These are phyloP conservation scores for Stagonosporopsis vannaccii DNA, from an alignment of 2,329 filamentous ascomycete species.

Conservation along the genomic window DNA sequence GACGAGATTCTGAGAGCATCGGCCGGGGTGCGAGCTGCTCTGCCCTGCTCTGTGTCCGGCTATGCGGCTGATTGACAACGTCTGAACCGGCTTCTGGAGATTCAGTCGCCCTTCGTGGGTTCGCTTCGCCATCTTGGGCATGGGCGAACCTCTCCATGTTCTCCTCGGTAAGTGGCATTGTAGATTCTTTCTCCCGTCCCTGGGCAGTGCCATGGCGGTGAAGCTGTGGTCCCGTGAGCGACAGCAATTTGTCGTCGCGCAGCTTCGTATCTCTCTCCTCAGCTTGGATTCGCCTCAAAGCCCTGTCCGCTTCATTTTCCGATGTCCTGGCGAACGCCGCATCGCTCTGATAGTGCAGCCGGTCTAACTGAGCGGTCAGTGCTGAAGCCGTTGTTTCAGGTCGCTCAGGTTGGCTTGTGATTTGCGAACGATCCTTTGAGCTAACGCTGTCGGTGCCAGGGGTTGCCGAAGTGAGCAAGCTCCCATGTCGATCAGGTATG, in stretches of 20 bases:
- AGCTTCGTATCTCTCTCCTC: slow-evolving; percentile 64
- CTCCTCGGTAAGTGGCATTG: slow-evolving; percentile 47
- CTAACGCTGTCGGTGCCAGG: slow-evolving; percentile 27
- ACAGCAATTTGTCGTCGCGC: slow-evolving; percentile 63
- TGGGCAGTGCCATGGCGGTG: slow-evolving; percentile 32
- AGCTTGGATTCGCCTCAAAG: slow-evolving; percentile 56
- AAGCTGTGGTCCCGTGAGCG: slow-evolving; percentile 51
- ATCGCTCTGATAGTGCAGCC: slow-evolving; percentile 47
- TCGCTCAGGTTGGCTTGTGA: slow-evolving; percentile 31
- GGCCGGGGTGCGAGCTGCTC: slow-evolving; percentile 27
- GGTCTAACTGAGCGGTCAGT: slow-evolving; percentile 47
- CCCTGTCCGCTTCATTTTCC: slow-evolving; percentile 56
- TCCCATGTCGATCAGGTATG: slow-evolving; percentile 38
- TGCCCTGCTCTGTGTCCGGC: slow-evolving; percentile 24
- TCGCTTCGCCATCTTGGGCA: slow-evolving; percentile 34
- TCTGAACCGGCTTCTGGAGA: slow-evolving; percentile 29
- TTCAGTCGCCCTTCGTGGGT: slow-evolving; percentile 20
- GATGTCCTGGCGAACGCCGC: slow-evolving; percentile 50
- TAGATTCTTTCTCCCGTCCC: slow-evolving; percentile 25
- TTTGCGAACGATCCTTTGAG: slow-evolving; percentile 40
- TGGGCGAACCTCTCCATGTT: slow-evolving; percentile 47
- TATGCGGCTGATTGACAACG: slow-evolving; percentile 26
- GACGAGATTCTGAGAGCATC: slow-evolving; percentile 23
- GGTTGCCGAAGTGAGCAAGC: slow-evolving; percentile 18
- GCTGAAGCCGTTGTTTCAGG: slow-evolving; percentile 48